A percentile compares a stretch with the other conserved stretches of the same genome.
Evolutionary conservation across 257 asterid genomes (phyloP).

Genomic region (Solanum peruvianum): DNA sequence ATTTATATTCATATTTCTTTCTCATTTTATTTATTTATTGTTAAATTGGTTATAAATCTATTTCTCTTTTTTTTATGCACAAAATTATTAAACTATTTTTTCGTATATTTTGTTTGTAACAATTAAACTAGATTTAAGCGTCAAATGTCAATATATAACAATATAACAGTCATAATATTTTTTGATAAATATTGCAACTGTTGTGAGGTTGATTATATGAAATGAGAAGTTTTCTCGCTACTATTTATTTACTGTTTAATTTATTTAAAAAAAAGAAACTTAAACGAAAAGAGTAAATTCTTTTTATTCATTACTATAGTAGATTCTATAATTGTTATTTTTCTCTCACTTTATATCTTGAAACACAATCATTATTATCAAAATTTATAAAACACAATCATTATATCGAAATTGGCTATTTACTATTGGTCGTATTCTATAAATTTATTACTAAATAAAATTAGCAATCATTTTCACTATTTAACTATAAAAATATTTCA

Average conservation of each 20-base stretch:
- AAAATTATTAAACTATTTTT: not conserved
- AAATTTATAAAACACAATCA: not conserved
- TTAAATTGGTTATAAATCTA: no score
- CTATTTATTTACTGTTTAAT: no score
- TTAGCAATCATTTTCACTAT: no score
- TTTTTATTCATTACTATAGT: no score
- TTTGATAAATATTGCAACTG: rapidly evolving
- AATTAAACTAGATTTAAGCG: not conserved
- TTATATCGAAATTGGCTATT: no score
- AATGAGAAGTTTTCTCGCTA: no score
- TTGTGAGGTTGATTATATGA: not conserved
- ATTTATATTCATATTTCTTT: no score
- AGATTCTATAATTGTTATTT: no score
- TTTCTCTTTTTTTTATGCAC: rapidly evolving
- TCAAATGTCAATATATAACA: not conserved
- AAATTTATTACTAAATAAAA: not conserved
- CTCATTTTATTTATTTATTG: no score
- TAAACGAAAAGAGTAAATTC: not conserved
- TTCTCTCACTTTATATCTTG: not conserved
- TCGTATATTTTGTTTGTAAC: not conserved
- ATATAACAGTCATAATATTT: not conserved
- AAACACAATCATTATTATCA: not conserved
- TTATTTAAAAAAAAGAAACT: no score
- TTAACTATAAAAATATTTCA: rapidly evolving
- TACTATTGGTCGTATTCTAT: no score